These are phyloP conservation scores for Botryosphaeria dothidea DNA, from an alignment of 2,329 filamentous ascomycete species.

Conservation along the genomic window DNA sequence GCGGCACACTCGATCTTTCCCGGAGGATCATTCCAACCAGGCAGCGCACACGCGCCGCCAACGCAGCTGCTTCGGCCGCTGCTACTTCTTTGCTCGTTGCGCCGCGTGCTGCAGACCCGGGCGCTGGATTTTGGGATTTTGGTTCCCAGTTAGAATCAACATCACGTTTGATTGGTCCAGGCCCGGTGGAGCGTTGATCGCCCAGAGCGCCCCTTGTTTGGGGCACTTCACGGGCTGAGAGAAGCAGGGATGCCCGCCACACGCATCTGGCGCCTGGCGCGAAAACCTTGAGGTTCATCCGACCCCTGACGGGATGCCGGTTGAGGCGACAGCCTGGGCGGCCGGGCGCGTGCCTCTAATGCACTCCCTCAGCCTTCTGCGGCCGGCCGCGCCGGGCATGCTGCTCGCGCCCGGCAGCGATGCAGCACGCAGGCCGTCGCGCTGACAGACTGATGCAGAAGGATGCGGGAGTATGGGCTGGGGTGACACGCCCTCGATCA, in stretches of 20 bases:
- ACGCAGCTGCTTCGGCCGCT: neutral
- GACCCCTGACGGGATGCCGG: constrained; percentile 12
- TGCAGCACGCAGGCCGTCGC: neutral
- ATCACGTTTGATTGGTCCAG: constrained; percentile 5
- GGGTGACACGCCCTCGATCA: constrained; percentile 13
- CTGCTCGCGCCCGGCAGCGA: neutral
- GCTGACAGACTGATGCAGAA: constrained; percentile 11
- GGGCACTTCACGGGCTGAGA: constrained; percentile 8
- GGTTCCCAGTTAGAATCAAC: neutral
- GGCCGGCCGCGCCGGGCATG: neutral
- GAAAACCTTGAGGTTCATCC: constrained; percentile 9
- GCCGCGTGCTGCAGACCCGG: neutral
- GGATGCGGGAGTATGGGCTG: constrained; percentile 4
- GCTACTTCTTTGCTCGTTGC: neutral
- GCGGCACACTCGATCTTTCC: neutral
- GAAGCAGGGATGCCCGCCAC: constrained; percentile 8
- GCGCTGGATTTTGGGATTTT: neutral
- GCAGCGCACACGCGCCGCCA: neutral
- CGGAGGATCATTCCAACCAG: neutral
- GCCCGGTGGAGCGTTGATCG: constrained; percentile 8
- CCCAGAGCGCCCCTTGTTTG: constrained; percentile 8
- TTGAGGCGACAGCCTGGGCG: constrained; percentile 4
- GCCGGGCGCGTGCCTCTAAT: too few relatives aligned
- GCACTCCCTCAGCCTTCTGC: neutral
- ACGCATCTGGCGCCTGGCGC: constrained; percentile 11